Conservation (phyloP, 2,329 filamentous ascomycete species). For the Fusarium pseudograminearum region DNA sequence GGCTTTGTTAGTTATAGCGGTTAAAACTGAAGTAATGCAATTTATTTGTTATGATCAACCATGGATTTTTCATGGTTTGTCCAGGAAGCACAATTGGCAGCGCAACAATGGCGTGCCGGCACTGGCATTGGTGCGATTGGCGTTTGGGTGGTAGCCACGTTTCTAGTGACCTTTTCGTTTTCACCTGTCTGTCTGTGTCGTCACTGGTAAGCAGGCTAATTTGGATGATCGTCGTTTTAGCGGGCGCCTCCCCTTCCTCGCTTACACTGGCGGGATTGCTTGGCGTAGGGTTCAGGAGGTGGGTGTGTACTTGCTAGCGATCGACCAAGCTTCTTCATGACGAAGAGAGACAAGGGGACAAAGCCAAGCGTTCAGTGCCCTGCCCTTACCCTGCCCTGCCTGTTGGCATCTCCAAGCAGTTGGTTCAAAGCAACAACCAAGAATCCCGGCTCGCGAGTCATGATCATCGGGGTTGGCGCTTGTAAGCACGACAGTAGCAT, state of each 20-base stretch:
- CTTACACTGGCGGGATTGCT: conserved; percentile 46
- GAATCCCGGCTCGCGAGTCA: conserved; percentile 34
- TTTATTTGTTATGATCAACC: conserved; percentile 2
- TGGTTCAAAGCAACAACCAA: conserved; percentile 36
- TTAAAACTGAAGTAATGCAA: not conserved
- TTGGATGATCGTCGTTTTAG: conserved; percentile 49
- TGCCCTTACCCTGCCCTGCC: conserved; percentile 32
- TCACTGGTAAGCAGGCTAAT: conserved; percentile 47
- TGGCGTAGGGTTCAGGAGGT: conserved; percentile 39
- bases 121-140: conserved; percentile 33
- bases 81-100: conserved; percentile 29
- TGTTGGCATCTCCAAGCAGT: conserved; percentile 24
- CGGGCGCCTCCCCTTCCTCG: conserved; percentile 49
- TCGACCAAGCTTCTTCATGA: conserved; percentile 46
- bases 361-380: conserved; percentile 39
- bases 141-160: conserved; percentile 37
- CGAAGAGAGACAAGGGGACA: conserved; percentile 35
- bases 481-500: conserved; percentile 20
- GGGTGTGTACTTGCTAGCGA: conserved; percentile 34
- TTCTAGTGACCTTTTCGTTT: conserved; percentile 26
- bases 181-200: conserved; percentile 37
- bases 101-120: conserved; percentile 35
- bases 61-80: conserved; percentile 15
- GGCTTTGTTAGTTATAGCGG: not conserved
- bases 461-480: conserved; percentile 25